Evolutionary conservation across 176 grass and related monocot species (phyloP), one percentile per base, ranked within the genome.

Genomic region (Rhipidocladum racemiflorum): DNA sequence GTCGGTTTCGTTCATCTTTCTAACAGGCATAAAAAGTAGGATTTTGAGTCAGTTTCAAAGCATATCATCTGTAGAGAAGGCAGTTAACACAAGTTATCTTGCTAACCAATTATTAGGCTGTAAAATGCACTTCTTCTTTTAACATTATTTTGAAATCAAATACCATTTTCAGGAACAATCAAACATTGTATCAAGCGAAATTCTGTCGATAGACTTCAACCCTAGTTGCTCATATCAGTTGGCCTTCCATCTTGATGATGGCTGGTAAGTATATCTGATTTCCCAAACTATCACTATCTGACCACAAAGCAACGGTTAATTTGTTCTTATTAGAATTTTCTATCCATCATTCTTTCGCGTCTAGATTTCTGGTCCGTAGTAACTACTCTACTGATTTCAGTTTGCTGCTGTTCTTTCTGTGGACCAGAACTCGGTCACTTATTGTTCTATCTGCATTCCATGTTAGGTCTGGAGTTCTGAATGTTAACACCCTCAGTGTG

Each of bases 181-280:
- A 34, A 91, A 93, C 84, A 98, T 98, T 83, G 85, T 91, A 34
- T 84, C 90, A 76, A 89, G 65, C 40, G 88, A 87, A 86, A 88
- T 98, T 81, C 84, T 89, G 43, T 92, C 84, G 0, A 91, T 98
- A 81, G 91, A 80, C n/a, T 93, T 94, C 79, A 74, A 94, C 44
- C 95, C 95, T 69, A 89, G 77, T 72, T 95, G 90, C 61, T 86
- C 90, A 57, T 65, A 91, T 83, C 92, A 94, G 77, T 86, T 98
- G 71, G 90, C 86, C 29, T 98, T 98, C 76, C 92, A 98, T 90
- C 90, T 95, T 81, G 95, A 92, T 48, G 88, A 94, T 91, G 92
- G 92, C 61, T 98, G 92, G 90, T 95, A 91, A 70, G 82, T 87
- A 78, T 75, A 39, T 77, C 35, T 7, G 36, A 25, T 40, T 77